These are phyloP conservation scores for Prunella vulgaris DNA, from an alignment of 257 asterid species.

Conservation along the genomic window DNA sequence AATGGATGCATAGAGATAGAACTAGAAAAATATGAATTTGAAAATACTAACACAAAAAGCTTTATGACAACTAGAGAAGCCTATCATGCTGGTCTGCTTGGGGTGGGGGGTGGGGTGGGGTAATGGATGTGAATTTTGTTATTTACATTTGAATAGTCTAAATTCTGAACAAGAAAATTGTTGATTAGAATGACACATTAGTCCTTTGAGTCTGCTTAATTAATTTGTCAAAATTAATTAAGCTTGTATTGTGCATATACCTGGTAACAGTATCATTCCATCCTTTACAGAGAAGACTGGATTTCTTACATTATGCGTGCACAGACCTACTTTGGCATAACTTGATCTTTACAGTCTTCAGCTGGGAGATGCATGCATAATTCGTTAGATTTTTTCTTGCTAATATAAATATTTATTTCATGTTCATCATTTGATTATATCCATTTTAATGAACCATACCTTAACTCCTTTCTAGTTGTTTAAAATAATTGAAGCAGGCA, in stretches of 20 bases:
- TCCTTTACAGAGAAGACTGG: background rate
- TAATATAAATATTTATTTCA: background rate
- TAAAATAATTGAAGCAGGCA: background rate
- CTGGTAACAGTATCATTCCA: background rate
- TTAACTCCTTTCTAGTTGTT: background rate
- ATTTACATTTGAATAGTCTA: background rate
- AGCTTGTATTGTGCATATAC: background rate
- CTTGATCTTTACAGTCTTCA: background rate
- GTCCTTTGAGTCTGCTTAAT: background rate
- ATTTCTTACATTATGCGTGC: background rate
- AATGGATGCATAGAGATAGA: too few species aligned
- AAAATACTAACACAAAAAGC: background rate
- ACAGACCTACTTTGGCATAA: background rate
- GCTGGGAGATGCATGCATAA: background rate
- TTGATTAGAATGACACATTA: background rate
- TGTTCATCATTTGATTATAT: background rate
- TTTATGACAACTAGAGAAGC: background rate
- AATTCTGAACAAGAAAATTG: background rate
- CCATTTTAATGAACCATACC: background rate
- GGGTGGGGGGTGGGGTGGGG: background rate
- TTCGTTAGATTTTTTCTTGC: background rate
- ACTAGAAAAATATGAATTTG: too few species aligned
- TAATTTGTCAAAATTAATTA: background rate
- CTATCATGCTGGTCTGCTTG: background rate
- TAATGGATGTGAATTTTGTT: background rate